Conservation (phyloP, 371 early-diverging fungal species). For the Syncephalastrum sp. region DNA sequence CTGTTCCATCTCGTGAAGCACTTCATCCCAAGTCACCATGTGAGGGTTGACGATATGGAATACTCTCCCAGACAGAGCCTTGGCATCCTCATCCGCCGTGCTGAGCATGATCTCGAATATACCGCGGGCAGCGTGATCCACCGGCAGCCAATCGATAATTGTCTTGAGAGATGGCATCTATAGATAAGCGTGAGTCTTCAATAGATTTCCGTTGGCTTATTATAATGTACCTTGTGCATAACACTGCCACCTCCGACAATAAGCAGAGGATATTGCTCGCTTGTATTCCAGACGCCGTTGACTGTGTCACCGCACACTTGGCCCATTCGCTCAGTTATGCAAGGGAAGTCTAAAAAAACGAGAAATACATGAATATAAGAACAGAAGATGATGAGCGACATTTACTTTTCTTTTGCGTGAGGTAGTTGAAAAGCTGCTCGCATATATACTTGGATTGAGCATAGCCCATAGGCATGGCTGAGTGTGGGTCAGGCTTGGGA, state of each 20-base stretch:
- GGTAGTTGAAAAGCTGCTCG: constrained; percentile 31
- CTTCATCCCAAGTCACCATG: constrained; percentile 18
- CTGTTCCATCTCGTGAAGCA: constrained; percentile 20
- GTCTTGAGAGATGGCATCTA: constrained; percentile 11
- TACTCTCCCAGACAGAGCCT: constrained; percentile 3
- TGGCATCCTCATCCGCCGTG: constrained; percentile 15
- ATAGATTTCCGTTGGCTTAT: too few relatives aligned
- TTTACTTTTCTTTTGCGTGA: constrained; percentile 24
- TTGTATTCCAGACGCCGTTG: constrained; percentile 43
- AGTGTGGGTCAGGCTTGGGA: constrained; percentile 29
- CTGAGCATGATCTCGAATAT: constrained; percentile 35
- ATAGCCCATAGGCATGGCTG: constrained; percentile 43
- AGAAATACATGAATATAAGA: too few relatives aligned
- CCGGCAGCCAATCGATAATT: constrained; percentile 38
- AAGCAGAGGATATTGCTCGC: constrained; percentile 41
- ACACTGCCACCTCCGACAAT: constrained; percentile 26
- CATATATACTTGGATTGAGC: constrained; percentile 43
- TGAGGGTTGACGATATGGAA: constrained; percentile 43
- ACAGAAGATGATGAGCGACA: too few relatives aligned
- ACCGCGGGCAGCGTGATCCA: constrained; percentile 28
- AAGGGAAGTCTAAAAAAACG: constrained; percentile 15
- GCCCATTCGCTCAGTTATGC: constrained; percentile 38
- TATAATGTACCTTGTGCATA: constrained; percentile 14
- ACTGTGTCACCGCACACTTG: constrained; percentile 41
- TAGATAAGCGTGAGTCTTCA: too few relatives aligned